Percentiles rank a stretch among this genome's conserved stretches.
Conservation (phyloP, 345 rosid species). For the Gossypium australe region DNA sequence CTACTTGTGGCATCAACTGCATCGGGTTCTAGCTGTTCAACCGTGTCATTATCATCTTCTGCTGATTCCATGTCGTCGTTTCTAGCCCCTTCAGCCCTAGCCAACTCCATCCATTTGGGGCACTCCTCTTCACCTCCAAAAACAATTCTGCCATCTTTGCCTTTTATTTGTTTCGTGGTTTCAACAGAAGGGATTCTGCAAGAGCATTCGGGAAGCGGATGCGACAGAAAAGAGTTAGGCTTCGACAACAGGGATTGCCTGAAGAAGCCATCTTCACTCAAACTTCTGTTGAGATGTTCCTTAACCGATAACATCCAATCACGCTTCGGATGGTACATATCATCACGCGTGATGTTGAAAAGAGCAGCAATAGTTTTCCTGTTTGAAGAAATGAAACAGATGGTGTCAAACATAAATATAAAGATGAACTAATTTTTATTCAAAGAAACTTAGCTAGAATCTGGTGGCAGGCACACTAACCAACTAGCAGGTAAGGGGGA, state of each 20-base stretch:
- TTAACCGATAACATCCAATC: slow-evolving; percentile 70
- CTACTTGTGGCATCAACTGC: slow-evolving; percentile 39
- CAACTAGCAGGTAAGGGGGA: not conserved
- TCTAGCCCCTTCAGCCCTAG: slow-evolving; percentile 30
- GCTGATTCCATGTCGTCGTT: slow-evolving; percentile 39
- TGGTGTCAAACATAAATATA: not conserved
- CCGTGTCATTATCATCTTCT: slow-evolving; percentile 51
- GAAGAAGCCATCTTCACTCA: slow-evolving; percentile 64
- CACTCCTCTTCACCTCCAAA: slow-evolving; percentile 83
- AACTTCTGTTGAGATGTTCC: slow-evolving; percentile 82
- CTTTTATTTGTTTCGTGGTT: slow-evolving; percentile 27
- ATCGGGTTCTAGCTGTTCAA: slow-evolving; percentile 53
- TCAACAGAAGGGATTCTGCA: slow-evolving; percentile 60
- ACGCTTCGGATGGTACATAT: slow-evolving; percentile 68
- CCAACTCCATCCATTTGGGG: slow-evolving; percentile 85
- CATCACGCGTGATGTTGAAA: slow-evolving; percentile 55
- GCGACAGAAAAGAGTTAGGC: slow-evolving; percentile 66
- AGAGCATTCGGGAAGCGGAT: slow-evolving; percentile 97
- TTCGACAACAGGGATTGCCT: slow-evolving; percentile 64
- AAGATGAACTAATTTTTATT: not conserved
- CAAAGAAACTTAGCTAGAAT: not conserved
- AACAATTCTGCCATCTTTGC: slow-evolving; percentile 39
- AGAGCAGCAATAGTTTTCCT: slow-evolving; percentile 65
- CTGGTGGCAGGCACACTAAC: not conserved
- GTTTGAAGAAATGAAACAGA: slow-evolving; percentile 19